Base-by-base conservation (phyloP, 495 filamentous ascomycete species). In the Aspergillus conjunctus region DNA sequence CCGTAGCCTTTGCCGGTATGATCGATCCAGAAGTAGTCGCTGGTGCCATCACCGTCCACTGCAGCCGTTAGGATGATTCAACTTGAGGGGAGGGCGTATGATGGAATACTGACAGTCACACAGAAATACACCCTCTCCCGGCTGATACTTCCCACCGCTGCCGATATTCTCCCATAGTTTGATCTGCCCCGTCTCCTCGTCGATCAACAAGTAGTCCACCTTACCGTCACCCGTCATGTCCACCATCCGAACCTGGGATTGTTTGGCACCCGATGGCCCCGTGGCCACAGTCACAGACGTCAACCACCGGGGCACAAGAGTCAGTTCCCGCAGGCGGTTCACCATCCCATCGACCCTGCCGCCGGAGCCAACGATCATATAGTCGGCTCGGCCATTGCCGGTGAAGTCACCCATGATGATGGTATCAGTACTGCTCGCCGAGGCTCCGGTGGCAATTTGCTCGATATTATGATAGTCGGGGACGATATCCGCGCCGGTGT, bases 21-120 rank as follows among this genome's bases (percentile, higher is more conserved):
- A 18, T 52, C 50, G 22, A 52, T 34, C 50, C 50, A 52, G 50
- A 52, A 52, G 50, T 52, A 52, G 50, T 52, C 50, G 5, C 26
- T 52, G 1, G 26, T 33, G 15, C 50, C 50, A 33, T 52, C 50
- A 15, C 50, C 50, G 17, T 52, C 50, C 50, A 52, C 50, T 52
- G 18, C 43, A 46, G n/a, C 43, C 43, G 3, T 7, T 20, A 46
- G 43, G 11, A 46, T 46, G 3, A 37, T 37, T 37, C 34, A 37
- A 14, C 8, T 37, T 14, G 34, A 37, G 34, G 33, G 7, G 12
- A 7, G 33, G 33, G 33, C 7, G 33, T 7, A 7, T 37, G 37
- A 11, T 51, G 18, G 0, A 34, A 21, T 2, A 30, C 52, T 0
- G 26, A 54, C 52, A 54, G n/a, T 54, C 52, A 43, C 52, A 54